phyloP scores from a whole-genome alignment of 1,139 yeast genomes.

The Yamadazyma sp. region DNA sequence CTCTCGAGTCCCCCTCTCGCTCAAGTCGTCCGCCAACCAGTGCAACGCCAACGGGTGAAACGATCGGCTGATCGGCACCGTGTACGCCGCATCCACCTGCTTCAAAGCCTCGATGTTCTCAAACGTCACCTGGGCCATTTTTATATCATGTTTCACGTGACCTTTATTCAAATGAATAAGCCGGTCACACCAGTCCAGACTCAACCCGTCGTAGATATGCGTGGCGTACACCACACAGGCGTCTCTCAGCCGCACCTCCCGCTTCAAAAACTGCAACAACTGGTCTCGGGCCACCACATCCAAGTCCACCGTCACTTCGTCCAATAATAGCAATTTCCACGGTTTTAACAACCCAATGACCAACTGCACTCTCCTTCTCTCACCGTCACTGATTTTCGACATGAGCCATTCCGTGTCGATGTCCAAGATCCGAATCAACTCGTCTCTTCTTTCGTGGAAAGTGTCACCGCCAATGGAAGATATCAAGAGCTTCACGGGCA shows the following conservation, averaged over 20 bases:
- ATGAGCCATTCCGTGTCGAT: conserved; percentile 89
- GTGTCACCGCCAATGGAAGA: conserved; percentile 81
- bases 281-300: conserved; percentile 88
- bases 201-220: conserved; percentile 93
- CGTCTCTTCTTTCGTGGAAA: conserved; percentile 73
- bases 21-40: conserved; percentile 61
- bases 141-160: conserved; percentile 28
- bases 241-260: conserved; percentile 65
- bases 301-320: conserved; percentile 94
- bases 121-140: conserved; percentile 20
- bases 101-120: conserved; percentile 18
- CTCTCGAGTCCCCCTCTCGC: conserved; percentile 52
- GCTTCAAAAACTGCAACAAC: conserved; percentile 63
- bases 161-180: conserved; percentile 82
- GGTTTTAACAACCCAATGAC: conserved; percentile 92
- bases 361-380: conserved; percentile 87
- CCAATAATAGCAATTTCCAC: conserved; percentile 80
- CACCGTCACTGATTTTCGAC: conserved; percentile 92
- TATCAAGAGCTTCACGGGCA: conserved; percentile 76
- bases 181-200: conserved; percentile 78
- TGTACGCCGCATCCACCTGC: conserved; percentile 14
- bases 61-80: conserved; percentile 48
- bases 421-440: conserved; percentile 71
- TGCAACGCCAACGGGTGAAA: conserved; percentile 69
- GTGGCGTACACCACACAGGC: conserved; percentile 89